Evolutionary conservation across 495 filamentous ascomycete genomes (phyloP), one percentile per base, ranked within the genome.

Genomic region (Neurospora sp.): DNA sequence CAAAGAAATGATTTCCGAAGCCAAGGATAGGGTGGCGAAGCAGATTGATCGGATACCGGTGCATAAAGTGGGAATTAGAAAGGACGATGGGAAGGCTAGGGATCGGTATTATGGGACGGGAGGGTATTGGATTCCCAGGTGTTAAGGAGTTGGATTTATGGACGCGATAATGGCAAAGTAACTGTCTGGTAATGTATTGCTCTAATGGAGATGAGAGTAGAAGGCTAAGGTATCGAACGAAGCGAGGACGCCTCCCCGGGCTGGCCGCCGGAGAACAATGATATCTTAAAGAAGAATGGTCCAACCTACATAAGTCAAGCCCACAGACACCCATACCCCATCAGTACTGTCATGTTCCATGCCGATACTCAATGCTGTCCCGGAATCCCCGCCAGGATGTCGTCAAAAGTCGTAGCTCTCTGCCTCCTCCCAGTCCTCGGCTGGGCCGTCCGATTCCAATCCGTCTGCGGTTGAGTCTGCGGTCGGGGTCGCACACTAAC

Each of bases 11-110:
- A 35, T 66, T 0, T 2, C 1, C 12, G 54, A 18, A 27, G 54
- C 54, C 3, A 66, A 66, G 54, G 1, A 66, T 0, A 35, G 18
- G 54, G 23, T 10, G 14, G 27, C 23, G 0, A 66, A 78, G 71
- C 83, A 83, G 71, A 78, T 88, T 18, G 87, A 88, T 69, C 84
- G 83, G 70, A 79, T 90, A 2, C 87, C 87, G 4, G 74, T 91
- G 41, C 86, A 91, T 76, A 77, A 81, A 66, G 76, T 87, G 7
- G 90, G 90, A 0, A 84, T 91, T 69, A 83, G 90, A 39, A 85
- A 83, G 12, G 78, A 80, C 5, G 79, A 80, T n/a, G 88, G 85
- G 27, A 82, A 81, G 69, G 78, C 80, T 39, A 84, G 80, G 78
- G 89, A 91, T 76, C 75, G 78, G 74, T 77, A 78, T 7, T 75